These are phyloP conservation scores for Rhizoclosmatium sp. DNA, from an alignment of 192 early-diverging fungal species.

Conservation along the genomic window DNA sequence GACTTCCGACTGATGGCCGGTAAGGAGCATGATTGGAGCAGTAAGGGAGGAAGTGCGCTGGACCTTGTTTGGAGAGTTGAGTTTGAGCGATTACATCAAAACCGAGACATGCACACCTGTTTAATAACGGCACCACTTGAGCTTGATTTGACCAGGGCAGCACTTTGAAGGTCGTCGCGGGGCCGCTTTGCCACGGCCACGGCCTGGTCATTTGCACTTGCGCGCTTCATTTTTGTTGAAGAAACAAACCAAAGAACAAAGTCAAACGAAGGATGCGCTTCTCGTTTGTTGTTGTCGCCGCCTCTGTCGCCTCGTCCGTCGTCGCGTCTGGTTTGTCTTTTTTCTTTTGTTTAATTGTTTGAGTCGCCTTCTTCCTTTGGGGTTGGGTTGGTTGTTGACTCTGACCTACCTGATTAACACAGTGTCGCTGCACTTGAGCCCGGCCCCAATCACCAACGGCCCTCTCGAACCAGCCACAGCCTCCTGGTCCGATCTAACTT, in stretches of 20 bases:
- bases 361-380: too few relatives aligned
- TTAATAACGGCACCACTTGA: constrained; percentile 20
- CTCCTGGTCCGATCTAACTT: constrained; percentile 14
- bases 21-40: constrained; percentile 87
- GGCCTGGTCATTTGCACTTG: too few relatives aligned
- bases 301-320: not conserved
- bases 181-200: not conserved
- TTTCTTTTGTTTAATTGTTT: not conserved
- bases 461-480: not conserved
- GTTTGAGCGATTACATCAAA: not conserved
- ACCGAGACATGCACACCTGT: constrained; percentile 2
- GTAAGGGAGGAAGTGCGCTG: constrained; percentile 78
- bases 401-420: not conserved
- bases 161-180: not conserved
- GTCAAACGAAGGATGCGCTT: too few relatives aligned
- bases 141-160: not conserved
- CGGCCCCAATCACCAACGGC: not conserved
- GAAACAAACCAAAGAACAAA: too few relatives aligned
- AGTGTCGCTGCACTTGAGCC: constrained; percentile 20
- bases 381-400: not conserved
- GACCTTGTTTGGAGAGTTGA: constrained; percentile 33
- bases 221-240: not conserved
- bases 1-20: constrained; percentile 85
- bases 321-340: not conserved
- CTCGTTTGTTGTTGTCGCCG: not conserved